Conservation (phyloP, 108 stramenopile species). For the Nitzschia putrida region DNA sequence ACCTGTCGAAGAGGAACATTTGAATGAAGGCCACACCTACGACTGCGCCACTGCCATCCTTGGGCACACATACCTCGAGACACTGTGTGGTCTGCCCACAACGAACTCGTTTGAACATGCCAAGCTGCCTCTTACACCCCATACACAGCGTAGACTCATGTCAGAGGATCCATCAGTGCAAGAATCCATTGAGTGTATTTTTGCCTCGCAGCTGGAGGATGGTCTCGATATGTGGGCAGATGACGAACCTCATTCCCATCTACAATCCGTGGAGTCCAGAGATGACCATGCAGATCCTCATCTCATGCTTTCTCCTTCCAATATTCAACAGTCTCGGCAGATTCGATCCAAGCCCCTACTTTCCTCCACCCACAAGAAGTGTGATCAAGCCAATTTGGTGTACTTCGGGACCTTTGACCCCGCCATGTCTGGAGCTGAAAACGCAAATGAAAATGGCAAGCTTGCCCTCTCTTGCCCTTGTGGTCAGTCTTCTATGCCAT, state of each 20-base stretch:
- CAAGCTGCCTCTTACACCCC: background rate
- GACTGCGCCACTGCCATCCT: conserved; percentile 36
- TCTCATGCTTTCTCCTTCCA: conserved; percentile 35
- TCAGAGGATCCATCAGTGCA: conserved; percentile 61
- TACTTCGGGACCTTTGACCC: conserved; percentile 50
- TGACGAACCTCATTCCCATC: conserved; percentile 26
- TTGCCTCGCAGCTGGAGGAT: conserved; percentile 51
- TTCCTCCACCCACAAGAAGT: conserved; percentile 16
- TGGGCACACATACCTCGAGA: conserved; percentile 39
- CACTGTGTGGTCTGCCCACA: conserved; percentile 16
- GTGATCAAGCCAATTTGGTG: conserved; percentile 40
- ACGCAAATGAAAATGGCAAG: background rate
- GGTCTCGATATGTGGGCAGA: conserved; percentile 37
- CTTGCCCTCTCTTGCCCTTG: conserved; percentile 26
- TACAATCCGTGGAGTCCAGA: background rate
- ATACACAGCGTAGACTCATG: background rate
- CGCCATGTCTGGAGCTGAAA: conserved; percentile 4
- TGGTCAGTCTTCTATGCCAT: conserved; percentile 6
- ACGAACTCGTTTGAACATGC: background rate
- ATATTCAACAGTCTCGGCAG: conserved; percentile 32
- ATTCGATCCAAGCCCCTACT: conserved; percentile 21
- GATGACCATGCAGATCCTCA: conserved; percentile 7
- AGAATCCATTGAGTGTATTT: conserved; percentile 67
- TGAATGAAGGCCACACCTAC: background rate
- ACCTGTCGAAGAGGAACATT: background rate